Conservation (phyloP, 768 basidiomycete genomes). For the Scleroderma bovista region DNA sequence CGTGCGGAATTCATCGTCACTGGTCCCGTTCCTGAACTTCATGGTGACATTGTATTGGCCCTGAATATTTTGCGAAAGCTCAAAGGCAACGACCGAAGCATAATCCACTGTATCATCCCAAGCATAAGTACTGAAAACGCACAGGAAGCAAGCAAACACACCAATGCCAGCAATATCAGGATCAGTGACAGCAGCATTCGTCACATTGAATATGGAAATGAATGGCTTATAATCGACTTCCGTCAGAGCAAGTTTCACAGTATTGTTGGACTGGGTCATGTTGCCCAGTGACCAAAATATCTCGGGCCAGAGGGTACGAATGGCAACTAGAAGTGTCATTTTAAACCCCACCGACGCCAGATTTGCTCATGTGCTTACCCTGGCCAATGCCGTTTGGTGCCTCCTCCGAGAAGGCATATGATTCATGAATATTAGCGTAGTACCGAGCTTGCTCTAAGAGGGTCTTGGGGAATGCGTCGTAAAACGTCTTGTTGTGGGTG, state of each 20-base stretch:
- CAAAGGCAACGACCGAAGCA: conserved; percentile 66
- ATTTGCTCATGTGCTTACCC: conserved; percentile 42
- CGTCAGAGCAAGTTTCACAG: conserved; percentile 69
- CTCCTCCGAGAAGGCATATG: conserved; percentile 61
- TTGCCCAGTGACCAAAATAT: conserved; percentile 68
- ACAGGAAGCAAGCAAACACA: conserved; percentile 31
- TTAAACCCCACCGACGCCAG: neutral
- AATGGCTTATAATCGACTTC: conserved; percentile 86
- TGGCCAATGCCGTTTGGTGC: conserved; percentile 63
- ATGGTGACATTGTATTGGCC: conserved; percentile 70
- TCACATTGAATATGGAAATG: conserved; percentile 78
- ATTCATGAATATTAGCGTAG: conserved; percentile 75
- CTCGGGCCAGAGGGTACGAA: conserved; percentile 67
- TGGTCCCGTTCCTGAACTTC: conserved; percentile 79
- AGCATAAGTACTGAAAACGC: neutral
- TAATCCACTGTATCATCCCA: conserved; percentile 50
- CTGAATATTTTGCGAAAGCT: conserved; percentile 55
- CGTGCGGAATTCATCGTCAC: conserved; percentile 45
- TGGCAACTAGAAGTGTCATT: conserved; percentile 51
- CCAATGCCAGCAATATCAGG: conserved; percentile 62
- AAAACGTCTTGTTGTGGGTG: conserved; percentile 76
- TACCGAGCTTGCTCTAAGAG: conserved; percentile 65
- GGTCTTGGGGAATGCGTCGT: conserved; percentile 62
- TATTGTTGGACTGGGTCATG: conserved; percentile 69
- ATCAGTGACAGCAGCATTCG: conserved; percentile 52